phyloP scores from a whole-genome alignment of 2,329 filamentous ascomycete species.

The Hypoxylon sp. region DNA sequence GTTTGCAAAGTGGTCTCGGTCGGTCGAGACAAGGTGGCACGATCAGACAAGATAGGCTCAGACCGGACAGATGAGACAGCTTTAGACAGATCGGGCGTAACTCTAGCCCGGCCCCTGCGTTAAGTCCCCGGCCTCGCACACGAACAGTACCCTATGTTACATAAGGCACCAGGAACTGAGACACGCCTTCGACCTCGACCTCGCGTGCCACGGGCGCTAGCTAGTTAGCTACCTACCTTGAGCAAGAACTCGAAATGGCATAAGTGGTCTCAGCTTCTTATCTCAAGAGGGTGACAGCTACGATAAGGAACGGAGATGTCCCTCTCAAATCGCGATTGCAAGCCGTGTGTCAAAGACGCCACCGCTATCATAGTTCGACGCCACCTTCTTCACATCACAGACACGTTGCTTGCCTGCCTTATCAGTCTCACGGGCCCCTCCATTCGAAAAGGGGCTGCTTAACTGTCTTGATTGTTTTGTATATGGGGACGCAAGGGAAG shows the following conservation, averaged over 20 bases:
- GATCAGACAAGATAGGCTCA: too few relatives aligned
- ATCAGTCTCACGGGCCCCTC: slow-evolving; percentile 9
- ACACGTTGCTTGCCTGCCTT: slow-evolving; percentile 4
- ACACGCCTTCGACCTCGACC: neutral
- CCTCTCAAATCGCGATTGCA: slow-evolving; percentile 10
- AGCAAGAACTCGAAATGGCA: neutral
- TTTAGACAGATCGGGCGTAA: slow-evolving; percentile 33
- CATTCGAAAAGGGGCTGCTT: slow-evolving; percentile 2
- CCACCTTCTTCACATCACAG: slow-evolving; percentile 17
- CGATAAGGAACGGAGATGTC: neutral
- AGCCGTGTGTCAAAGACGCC: slow-evolving; percentile 14
- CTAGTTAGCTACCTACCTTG: too few relatives aligned
- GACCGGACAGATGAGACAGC: neutral
- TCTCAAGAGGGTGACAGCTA: neutral
- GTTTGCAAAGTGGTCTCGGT: slow-evolving; percentile 7
- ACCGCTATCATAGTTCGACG: slow-evolving; percentile 25
- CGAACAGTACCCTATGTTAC: neutral
- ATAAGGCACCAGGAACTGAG: slow-evolving; percentile 3
- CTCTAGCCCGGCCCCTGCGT: slow-evolving; percentile 29
- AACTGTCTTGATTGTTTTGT: slow-evolving; percentile 11
- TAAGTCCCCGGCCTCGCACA: slow-evolving; percentile 1
- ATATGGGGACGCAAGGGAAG: slow-evolving; percentile 13
- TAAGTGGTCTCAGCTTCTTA: neutral
- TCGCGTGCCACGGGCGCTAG: neutral
- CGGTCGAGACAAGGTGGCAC: slow-evolving; percentile 7